Base-by-base conservation (phyloP, 768 basidiomycete genomes). In the Russula foetens region DNA sequence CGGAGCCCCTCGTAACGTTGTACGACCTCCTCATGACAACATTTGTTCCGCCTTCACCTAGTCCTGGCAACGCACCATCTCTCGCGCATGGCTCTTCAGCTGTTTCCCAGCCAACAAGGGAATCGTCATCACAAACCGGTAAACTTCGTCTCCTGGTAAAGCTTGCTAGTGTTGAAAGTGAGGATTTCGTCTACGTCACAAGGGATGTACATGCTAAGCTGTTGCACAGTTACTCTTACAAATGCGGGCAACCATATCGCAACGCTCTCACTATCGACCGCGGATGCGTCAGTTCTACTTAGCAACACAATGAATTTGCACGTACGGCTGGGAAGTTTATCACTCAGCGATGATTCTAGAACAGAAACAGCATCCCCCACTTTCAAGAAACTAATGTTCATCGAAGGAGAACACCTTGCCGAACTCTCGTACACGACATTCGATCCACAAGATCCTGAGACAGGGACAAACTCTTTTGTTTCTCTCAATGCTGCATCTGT, bases 21-120 rank as follows among this genome's bases (percentile, higher is more conserved):
- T 98, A 98, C 73, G 94, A 98, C 74, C 98, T 96, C 75, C 83
- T 99, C 72, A 95, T 99, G 88, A 88, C 90, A 3, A 98, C 97
- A 0, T 99, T 99, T 72, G 90, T 92, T 11, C 83, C 88, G 9
- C 66, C 77, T 61, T 58, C 70, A 35, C 53, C 63, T 52, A 58
- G 58, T 39, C 51, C 53, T 23, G 43, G 49, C 47, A 57, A 62
- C 33, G 29, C 53, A 47, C 24, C 58, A 11, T 21, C 59, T 14
- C 29, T 55, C 15, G 58, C 47, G 19, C 55, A 50, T 24, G 46
- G 15, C 15, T 39, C 43, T 21, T 41, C 44, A 4, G 39, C 38
- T 17, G 24, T 53, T 44, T 23, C 49, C 33, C 56, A 50, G 17
- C 39, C 39, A 14, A 12, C 60, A 44, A 24, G 35, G 19, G 54